These are phyloP conservation scores for Rasamsonia emersonii DNA, from an alignment of 2,329 filamentous ascomycete genomes.

Conservation along the genomic window DNA sequence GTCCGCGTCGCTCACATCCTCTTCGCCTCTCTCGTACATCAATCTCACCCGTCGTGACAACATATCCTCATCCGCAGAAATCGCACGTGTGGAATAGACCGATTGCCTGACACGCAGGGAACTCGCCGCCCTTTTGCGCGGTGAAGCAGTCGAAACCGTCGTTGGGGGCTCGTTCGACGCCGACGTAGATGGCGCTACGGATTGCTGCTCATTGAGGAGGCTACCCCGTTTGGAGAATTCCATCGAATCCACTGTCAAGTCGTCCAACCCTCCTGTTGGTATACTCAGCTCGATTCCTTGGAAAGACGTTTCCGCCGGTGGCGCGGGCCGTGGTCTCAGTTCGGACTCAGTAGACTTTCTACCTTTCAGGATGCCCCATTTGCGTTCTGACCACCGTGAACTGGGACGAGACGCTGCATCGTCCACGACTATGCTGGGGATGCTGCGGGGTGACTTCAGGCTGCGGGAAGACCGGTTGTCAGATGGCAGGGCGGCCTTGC, in stretches of 20 bases:
- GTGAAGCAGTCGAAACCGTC: not conserved
- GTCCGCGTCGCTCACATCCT: conserved; percentile 40
- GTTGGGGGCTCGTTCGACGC: conserved; percentile 5
- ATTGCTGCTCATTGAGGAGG: conserved; percentile 45
- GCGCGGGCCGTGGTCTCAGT: conserved; percentile 22
- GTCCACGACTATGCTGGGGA: conserved; percentile 34
- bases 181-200: conserved; percentile 22
- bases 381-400: conserved; percentile 37
- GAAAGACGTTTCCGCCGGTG: conserved; percentile 31
- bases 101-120: conserved; percentile 29
- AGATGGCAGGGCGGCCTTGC: conserved; percentile 11
- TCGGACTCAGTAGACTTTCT: conserved; percentile 27
- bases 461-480: conserved; percentile 16
- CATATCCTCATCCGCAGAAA: conserved; percentile 57
- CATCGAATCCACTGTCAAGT: conserved; percentile 43
- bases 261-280: conserved; percentile 46
- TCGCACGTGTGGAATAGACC: conserved; percentile 36
- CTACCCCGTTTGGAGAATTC: conserved; percentile 55
- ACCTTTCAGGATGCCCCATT: conserved; percentile 28
- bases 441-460: conserved; percentile 24
- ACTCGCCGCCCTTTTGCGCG: conserved; percentile 23
- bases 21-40: conserved; percentile 56
- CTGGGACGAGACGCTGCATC: conserved; percentile 26
- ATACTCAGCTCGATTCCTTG: conserved; percentile 47
- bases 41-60: conserved; percentile 54